Percentiles rank a stretch among this genome's conserved stretches.
These are phyloP conservation scores for Aleurites moluccanus DNA, from an alignment of 441 rosid species.

Conservation along the genomic window DNA sequence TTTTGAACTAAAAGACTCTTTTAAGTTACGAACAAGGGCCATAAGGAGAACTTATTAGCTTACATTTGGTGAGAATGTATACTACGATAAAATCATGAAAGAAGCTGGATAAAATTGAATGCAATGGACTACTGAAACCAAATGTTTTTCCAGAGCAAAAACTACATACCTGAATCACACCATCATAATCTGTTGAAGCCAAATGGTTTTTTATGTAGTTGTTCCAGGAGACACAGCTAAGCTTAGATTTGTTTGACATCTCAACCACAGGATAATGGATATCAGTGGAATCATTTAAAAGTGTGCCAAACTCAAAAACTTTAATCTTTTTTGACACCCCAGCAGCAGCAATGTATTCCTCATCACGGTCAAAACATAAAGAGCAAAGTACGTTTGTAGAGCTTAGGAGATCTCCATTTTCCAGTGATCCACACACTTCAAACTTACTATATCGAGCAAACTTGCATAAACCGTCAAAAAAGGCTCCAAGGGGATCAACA, in stretches of 20 bases:
- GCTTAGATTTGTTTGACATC: conserved; percentile 72
- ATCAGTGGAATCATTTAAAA: conserved; percentile 58
- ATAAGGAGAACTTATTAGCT: not conserved
- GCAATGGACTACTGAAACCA: conserved; percentile 11
- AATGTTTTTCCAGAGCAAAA: conserved; percentile 17
- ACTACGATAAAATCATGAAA: not conserved
- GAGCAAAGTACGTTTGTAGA: conserved; percentile 76
- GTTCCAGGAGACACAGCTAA: conserved; percentile 85
- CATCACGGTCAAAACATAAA: conserved; percentile 75
- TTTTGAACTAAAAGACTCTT: no score
- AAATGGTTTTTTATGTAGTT: conserved; percentile 77
- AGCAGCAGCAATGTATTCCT: conserved; percentile 82
- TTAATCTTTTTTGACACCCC: conserved; percentile 81
- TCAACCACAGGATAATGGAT: conserved; percentile 79
- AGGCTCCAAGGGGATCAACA: conserved; percentile 55
- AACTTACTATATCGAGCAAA: conserved; percentile 68
- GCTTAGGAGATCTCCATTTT: conserved; percentile 65
- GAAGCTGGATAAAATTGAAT: conserved; percentile 9
- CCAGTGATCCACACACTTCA: conserved; percentile 59
- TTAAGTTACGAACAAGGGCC: not conserved
- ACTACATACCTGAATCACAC: conserved; percentile 62
- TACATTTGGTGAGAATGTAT: not conserved
- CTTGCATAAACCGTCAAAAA: conserved; percentile 76
- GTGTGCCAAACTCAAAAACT: conserved; percentile 66
- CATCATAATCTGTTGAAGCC: conserved; percentile 84